phyloP scores from a whole-genome alignment of 1,284 basidiomycete genomes.

The Sporisorium iseilematis-ciliati region DNA sequence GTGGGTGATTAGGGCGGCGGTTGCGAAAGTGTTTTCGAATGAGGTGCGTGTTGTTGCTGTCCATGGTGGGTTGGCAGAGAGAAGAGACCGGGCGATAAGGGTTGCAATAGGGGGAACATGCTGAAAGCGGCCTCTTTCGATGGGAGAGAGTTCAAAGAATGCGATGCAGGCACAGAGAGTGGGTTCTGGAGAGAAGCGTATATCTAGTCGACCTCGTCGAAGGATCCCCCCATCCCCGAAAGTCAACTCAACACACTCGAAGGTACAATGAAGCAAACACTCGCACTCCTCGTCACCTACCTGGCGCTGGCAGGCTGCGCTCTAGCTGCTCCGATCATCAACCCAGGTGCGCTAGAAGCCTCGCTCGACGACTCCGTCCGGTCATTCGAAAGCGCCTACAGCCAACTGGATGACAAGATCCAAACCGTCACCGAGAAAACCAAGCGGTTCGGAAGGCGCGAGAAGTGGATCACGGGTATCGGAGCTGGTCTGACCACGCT shows the following conservation, averaged over 20 bases:
- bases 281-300: background rate
- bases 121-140: too few relatives aligned
- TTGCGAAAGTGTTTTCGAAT: too few relatives aligned
- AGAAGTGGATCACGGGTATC: constrained; percentile 1
- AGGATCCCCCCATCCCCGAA: background rate
- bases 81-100: too few relatives aligned
- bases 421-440: background rate
- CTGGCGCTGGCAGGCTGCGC: background rate
- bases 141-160: too few relatives aligned
- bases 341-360: background rate
- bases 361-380: constrained; percentile 6
- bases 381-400: constrained; percentile 11
- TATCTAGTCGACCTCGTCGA: background rate
- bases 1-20: too few relatives aligned
- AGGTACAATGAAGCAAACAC: constrained; percentile 3
- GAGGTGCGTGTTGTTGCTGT: too few relatives aligned
- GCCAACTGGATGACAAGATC: constrained; percentile 14
- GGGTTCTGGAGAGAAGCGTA: background rate
- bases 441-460: background rate
- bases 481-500: constrained; percentile 9
- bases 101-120: too few relatives aligned
- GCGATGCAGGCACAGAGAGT: too few relatives aligned
- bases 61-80: too few relatives aligned
- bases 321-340: background rate
- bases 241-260: background rate